These are phyloP conservation scores for Pyrenula massariospora DNA, from an alignment of 495 filamentous ascomycete genomes.

Conservation along the genomic window DNA sequence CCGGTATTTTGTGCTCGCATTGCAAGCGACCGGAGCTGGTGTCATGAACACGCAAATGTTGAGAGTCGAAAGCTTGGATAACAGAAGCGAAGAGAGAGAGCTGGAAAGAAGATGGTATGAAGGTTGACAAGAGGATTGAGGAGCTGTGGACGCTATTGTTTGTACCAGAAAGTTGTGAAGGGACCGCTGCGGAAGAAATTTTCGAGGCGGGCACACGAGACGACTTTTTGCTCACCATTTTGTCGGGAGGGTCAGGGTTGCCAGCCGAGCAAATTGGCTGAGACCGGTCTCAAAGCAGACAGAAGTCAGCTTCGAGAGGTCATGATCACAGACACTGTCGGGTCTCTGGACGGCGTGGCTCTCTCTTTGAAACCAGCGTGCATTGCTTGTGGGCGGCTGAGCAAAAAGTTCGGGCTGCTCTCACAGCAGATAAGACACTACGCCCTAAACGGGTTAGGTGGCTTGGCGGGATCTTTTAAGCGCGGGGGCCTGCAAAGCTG, in stretches of 20 bases:
- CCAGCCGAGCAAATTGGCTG: not conserved
- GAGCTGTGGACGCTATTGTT: slow-evolving; percentile 27
- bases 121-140: slow-evolving; percentile 38
- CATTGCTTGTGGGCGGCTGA: too few species aligned
- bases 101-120: slow-evolving; percentile 43
- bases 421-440: too few species aligned
- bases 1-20: slow-evolving; percentile 40
- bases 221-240: slow-evolving; percentile 38
- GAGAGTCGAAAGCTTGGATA: slow-evolving; percentile 45
- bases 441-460: too few species aligned
- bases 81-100: slow-evolving; percentile 48
- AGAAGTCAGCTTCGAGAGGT: not conserved
- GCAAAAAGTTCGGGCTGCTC: too few species aligned
- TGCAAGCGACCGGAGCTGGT: slow-evolving; percentile 43
- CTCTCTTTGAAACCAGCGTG: too few species aligned
- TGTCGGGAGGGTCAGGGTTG: slow-evolving; percentile 3
- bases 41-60: slow-evolving; percentile 49
- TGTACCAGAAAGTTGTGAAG: slow-evolving; percentile 21
- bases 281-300: not conserved
- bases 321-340: not conserved
- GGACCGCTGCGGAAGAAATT: slow-evolving; percentile 34
- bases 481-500: too few species aligned
- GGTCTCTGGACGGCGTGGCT: too few species aligned
- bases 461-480: too few species aligned
- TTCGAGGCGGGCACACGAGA: slow-evolving; percentile 32